Conservation (phyloP, 345 rosid genomes). For the Geranium brycei region DNA sequence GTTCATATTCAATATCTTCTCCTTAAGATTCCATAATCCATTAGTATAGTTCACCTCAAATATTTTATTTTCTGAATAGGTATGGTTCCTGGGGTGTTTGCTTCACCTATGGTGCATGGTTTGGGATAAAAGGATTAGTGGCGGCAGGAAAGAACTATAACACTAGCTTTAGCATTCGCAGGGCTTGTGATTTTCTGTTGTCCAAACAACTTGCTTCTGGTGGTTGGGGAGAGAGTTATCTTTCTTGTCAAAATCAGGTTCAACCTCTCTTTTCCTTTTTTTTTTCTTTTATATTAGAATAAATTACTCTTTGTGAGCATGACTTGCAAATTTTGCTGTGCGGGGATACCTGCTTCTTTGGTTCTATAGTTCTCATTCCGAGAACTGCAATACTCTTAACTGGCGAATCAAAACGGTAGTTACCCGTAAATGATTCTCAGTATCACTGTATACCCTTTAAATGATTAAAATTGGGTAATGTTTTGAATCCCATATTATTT, state of each 20-base stretch:
- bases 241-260: constrained; percentile 87
- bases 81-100: constrained; percentile 96
- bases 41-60: neutral
- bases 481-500: neutral
- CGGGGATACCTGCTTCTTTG: neutral
- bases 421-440: neutral
- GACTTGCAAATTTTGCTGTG: neutral
- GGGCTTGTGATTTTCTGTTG: constrained; percentile 74
- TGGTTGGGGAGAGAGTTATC: constrained; percentile 98
- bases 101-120: constrained; percentile 78
- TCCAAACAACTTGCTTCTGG: constrained; percentile 76
- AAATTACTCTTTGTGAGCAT: neutral
- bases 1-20: neutral
- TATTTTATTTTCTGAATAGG: constrained; percentile 28
- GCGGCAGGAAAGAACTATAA: constrained; percentile 62
- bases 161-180: constrained; percentile 46
- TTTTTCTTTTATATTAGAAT: neutral
- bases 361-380: neutral
- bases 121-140: constrained; percentile 62
- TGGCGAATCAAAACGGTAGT: neutral
- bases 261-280: neutral
- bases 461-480: neutral
- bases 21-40: constrained; percentile 1
- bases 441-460: neutral
- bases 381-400: neutral